Evolutionary conservation across 2,329 filamentous ascomycete species (phyloP).

Genomic region (Scortechinia acanthostroma): DNA sequence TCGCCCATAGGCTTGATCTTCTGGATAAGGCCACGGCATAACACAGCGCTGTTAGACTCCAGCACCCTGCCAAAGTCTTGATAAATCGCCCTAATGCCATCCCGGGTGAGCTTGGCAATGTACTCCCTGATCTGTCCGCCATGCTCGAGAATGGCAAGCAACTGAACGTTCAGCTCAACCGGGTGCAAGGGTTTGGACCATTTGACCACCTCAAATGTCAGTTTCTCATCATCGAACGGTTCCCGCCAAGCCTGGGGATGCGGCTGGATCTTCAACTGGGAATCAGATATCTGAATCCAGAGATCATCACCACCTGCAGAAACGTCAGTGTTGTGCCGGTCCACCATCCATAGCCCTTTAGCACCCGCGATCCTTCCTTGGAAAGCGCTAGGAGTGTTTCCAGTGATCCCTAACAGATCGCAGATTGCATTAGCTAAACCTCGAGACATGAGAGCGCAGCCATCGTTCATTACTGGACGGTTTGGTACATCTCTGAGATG

Average conservation of each 20-base stretch:
- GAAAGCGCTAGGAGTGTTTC: constrained; percentile 36
- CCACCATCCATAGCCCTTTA: constrained; percentile 55
- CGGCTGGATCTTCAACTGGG: constrained; percentile 45
- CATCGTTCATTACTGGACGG: constrained; percentile 33
- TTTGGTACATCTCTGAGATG: constrained; percentile 15
- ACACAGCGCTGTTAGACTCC: constrained; percentile 16
- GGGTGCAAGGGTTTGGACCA: constrained; percentile 31
- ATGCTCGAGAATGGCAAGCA: constrained; percentile 45
- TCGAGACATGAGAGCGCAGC: constrained; percentile 45
- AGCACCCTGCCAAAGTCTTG: constrained; percentile 23
- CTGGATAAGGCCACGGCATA: constrained; percentile 24
- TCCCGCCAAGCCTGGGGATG: constrained; percentile 18
- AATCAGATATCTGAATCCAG: constrained; percentile 48
- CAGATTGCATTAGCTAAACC: constrained; percentile 36
- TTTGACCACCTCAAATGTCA: constrained; percentile 48
- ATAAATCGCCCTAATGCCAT: constrained; percentile 22
- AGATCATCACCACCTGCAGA: constrained; percentile 17
- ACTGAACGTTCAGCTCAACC: constrained; percentile 39
- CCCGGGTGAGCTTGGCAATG: constrained; percentile 30
- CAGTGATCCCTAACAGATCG: constrained; percentile 25
- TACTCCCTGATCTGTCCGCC: constrained; percentile 29
- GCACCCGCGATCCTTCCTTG: constrained; percentile 51
- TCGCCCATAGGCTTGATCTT: constrained; percentile 15
- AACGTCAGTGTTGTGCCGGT: constrained; percentile 19
- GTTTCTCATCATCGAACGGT: constrained; percentile 27